These are phyloP conservation scores for Rhizopogon vulgaris DNA, from an alignment of 768 basidiomycete genomes.

Conservation along the genomic window DNA sequence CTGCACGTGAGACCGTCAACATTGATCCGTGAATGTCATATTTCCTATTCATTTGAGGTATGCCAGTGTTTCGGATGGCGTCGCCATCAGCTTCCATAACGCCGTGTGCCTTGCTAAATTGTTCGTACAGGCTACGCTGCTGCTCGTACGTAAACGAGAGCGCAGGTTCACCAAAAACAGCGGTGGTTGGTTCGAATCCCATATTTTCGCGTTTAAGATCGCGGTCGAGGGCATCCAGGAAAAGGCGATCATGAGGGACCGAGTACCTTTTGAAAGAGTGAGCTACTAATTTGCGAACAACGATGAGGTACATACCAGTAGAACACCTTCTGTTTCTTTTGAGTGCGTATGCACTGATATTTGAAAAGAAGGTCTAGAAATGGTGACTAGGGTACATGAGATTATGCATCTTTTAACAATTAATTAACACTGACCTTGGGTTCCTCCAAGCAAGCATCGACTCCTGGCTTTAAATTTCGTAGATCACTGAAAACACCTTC, in stretches of 20 bases:
- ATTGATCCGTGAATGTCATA: conserved; percentile 7
- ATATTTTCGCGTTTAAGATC: conserved; percentile 95
- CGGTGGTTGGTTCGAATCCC: conserved; percentile 81
- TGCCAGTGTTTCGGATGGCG: conserved; percentile 1
- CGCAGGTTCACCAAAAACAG: conserved; percentile 73
- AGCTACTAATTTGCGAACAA: neutral
- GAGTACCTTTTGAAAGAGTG: conserved; percentile 65
- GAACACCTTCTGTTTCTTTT: conserved; percentile 99
- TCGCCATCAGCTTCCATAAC: conserved; percentile 19
- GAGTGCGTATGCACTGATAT: conserved; percentile 93
- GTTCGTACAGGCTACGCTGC: conserved; percentile 80
- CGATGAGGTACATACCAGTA: conserved; percentile 57
- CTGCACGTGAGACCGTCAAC: conserved; percentile 3
- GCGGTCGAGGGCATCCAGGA: conserved; percentile 93
- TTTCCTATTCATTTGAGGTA: conserved; percentile 8
- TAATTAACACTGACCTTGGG: conserved; percentile 65
- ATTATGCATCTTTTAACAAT: neutral
- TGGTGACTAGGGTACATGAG: conserved; percentile 53
- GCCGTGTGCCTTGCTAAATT: conserved; percentile 54
- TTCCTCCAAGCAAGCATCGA: conserved; percentile 89
- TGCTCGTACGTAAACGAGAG: conserved; percentile 85
- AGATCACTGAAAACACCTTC: conserved; percentile 95
- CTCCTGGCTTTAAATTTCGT: conserved; percentile 88
- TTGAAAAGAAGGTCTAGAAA: conserved; percentile 94
- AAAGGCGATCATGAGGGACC: conserved; percentile 93